Percentiles rank a stretch among this genome's conserved stretches.
phyloP scores from a whole-genome alignment of 2,329 filamentous ascomycete species.

The Beauveria medogensis region DNA sequence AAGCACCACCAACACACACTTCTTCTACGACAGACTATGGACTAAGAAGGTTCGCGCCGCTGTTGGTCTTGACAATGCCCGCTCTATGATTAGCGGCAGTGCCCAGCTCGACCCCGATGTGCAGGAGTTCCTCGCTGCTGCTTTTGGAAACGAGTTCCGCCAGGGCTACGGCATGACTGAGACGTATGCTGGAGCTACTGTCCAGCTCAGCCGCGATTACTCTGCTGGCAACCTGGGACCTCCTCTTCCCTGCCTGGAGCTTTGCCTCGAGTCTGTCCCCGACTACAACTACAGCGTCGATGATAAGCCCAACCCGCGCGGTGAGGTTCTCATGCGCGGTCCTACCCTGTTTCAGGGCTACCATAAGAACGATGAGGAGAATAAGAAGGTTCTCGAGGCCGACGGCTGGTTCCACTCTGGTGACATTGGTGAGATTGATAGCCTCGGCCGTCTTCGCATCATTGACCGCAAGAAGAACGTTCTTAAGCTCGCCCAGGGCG shows the following conservation, averaged over 20 bases:
- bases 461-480: conserved; percentile 98
- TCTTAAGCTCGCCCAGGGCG: conserved; percentile 92
- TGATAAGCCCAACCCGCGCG: conserved; percentile 83
- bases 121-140: conserved; percentile 80
- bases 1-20: conserved; percentile 68
- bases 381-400: conserved; percentile 68
- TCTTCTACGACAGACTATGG: conserved; percentile 82
- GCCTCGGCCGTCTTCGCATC: conserved; percentile 79
- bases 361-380: conserved; percentile 85
- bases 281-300: conserved; percentile 88
- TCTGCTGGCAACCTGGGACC: conserved; percentile 74
- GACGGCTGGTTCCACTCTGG: conserved; percentile 98
- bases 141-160: conserved; percentile 68
- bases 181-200: conserved; percentile 70
- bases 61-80: conserved; percentile 68
- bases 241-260: conserved; percentile 58
- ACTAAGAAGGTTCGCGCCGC: conserved; percentile 78
- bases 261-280: conserved; percentile 77
- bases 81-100: conserved; percentile 76
- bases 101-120: conserved; percentile 88
- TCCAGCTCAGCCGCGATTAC: conserved; percentile 64
- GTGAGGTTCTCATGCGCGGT: conserved; percentile 79
- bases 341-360: conserved; percentile 76
- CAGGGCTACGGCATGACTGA: conserved; percentile 96
- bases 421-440: conserved; percentile 82